Evolutionary conservation across 306 rosid genomes (phyloP).

Genomic region (Cicer judaicum): DNA sequence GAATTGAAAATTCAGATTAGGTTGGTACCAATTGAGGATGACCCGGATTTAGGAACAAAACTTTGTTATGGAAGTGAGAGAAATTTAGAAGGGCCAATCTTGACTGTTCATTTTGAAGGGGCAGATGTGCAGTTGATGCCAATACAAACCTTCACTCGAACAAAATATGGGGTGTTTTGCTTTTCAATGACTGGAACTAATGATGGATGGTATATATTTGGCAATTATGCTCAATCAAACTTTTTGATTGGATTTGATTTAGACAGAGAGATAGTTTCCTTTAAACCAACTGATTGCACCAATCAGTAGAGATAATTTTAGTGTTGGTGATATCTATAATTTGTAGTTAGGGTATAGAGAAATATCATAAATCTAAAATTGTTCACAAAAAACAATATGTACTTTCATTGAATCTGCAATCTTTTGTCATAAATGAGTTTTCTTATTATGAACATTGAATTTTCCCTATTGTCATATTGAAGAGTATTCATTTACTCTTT

Average conservation of each 20-base stretch:
- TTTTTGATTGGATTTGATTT: constrained; percentile 62
- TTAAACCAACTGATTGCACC: constrained; percentile 65
- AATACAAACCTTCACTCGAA: constrained; percentile 57
- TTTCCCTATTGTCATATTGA: neutral
- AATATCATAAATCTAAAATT: constrained; percentile 19
- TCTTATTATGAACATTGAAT: neutral
- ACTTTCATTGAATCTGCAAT: neutral
- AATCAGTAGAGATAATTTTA: constrained; percentile 36
- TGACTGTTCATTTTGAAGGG: constrained; percentile 61
- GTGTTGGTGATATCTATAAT: constrained; percentile 20
- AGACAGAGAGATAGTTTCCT: constrained; percentile 50
- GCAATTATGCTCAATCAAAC: constrained; percentile 66
- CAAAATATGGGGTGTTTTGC: constrained; percentile 63
- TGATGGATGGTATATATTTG: constrained; percentile 48
- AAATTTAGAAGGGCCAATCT: constrained; percentile 51
- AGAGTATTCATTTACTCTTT: too few relatives aligned
- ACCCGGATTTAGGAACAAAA: constrained; percentile 49
- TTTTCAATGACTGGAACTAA: constrained; percentile 52
- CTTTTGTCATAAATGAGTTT: neutral
- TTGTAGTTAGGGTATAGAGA: neutral
- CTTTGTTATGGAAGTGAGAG: constrained; percentile 55
- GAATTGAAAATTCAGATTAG: constrained; percentile 53
- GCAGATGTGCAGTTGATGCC: constrained; percentile 53
- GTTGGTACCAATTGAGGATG: constrained; percentile 43
- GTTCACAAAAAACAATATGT: constrained; percentile 26